phyloP scores from a whole-genome alignment of 1,139 yeast genomes.

The Debaryomyces coudertii region DNA sequence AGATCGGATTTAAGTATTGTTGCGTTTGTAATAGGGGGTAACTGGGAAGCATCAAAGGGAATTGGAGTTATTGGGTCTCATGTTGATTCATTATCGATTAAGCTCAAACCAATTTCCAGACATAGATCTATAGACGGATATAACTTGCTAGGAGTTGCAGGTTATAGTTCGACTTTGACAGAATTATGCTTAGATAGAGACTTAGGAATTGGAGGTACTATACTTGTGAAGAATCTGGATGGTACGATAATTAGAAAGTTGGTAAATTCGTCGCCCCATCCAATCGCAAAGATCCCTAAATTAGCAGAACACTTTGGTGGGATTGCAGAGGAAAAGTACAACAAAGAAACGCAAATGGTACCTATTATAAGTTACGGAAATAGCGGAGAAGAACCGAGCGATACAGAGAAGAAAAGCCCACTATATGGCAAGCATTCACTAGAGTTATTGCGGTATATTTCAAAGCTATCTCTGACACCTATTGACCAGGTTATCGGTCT shows the following conservation, averaged over 20 bases:
- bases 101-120: slow-evolving; percentile 41
- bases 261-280: slow-evolving; percentile 41
- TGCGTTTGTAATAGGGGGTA: slow-evolving; percentile 44
- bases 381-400: slow-evolving; percentile 27
- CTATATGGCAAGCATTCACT: slow-evolving; percentile 43
- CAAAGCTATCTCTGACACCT: slow-evolving; percentile 31
- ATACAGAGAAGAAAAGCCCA: slow-evolving; percentile 38
- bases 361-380: slow-evolving; percentile 44
- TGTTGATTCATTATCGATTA: slow-evolving; percentile 44
- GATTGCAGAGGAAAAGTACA: slow-evolving; percentile 36
- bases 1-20: slow-evolving; percentile 42
- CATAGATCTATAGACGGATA: slow-evolving; percentile 40
- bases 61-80: slow-evolving; percentile 47
- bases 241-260: slow-evolving; percentile 31
- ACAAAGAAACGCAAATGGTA: slow-evolving; percentile 44
- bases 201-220: slow-evolving; percentile 50
- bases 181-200: slow-evolving; percentile 49
- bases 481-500: slow-evolving; percentile 33
- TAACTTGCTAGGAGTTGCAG: slow-evolving; percentile 47
- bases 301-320: slow-evolving; percentile 47
- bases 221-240: slow-evolving; percentile 29
- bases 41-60: slow-evolving; percentile 44
- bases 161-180: slow-evolving; percentile 44
- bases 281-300: slow-evolving; percentile 47
- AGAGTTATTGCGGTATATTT: slow-evolving; percentile 37